Evolutionary conservation across 768 basidiomycete species (phyloP), one percentile per base, ranked within the genome.

Genomic region (Mycena alexandri): DNA sequence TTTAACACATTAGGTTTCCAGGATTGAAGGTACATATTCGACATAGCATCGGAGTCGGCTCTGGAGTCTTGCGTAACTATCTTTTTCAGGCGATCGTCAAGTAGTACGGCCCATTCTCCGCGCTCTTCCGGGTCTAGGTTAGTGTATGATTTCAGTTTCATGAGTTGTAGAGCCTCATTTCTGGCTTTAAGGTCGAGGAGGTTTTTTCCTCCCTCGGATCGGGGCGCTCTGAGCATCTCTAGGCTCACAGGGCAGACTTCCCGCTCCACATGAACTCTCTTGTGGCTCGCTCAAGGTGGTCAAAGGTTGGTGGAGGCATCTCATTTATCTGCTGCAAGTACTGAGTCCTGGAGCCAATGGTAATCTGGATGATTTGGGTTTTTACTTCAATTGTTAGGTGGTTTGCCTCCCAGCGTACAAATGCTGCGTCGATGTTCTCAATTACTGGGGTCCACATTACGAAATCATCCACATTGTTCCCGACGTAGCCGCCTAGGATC

Each of bases 401-500:
- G 3, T 12, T 42, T 5, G 19, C 33, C 3, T 46, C 57, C 57
- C 57, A 58, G 4, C 57, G 21, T 13, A 17, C 42, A 5, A 57
- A 42, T 1, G 42, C 21, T 24, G 36, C 29, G 21, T 57, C 55
- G 12, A 57, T 42, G 7, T 25, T 57, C 14, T 57, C 55, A 5
- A 44, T 2, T 1, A 42, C 41, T 3, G 55, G 55, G 3, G 55
- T 43, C 55, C 55, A 57, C 5, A 44, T 12, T 4, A 24, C 41
- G 42, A 57, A 57, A 12, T 36, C 34, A 17, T 78, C 56, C 1
- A 73, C 48, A 0, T 64, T 55, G 59, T 82, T 79, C 1, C 81
- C 80, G 0, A 79, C 46, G 54, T 61, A 78, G 0, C 77, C 76
- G 0, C 82, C 81, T 1, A 82, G 75, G 0, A 79, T 66, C 33